Percentiles rank a stretch among this genome's conserved stretches.
phyloP scores from a whole-genome alignment of 176 grass and related monocot species.

The Carex parvula region DNA sequence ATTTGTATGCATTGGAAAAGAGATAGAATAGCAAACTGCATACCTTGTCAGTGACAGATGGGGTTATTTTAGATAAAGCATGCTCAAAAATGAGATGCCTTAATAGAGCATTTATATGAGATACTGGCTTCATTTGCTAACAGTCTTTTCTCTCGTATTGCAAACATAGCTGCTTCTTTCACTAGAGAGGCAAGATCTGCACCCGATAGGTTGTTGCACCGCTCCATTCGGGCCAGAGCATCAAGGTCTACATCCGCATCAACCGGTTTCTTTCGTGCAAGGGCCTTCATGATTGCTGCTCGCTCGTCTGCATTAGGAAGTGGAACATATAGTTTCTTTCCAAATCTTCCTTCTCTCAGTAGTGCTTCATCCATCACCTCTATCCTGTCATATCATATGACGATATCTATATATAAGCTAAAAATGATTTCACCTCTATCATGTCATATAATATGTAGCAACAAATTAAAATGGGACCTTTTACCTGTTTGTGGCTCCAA shows the following conservation, averaged over 20 bases:
- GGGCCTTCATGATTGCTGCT: slow-evolving; percentile 61
- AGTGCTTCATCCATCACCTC: slow-evolving; percentile 83
- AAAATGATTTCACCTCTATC: slow-evolving; percentile 56
- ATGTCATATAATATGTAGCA: slow-evolving; percentile 14
- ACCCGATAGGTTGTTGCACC: slow-evolving; percentile 61
- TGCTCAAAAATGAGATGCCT: slow-evolving; percentile 51
- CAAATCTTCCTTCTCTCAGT: slow-evolving; percentile 65
- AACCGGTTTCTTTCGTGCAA: slow-evolving; percentile 46
- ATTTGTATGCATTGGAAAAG: too few species aligned
- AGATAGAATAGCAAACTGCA: too few species aligned
- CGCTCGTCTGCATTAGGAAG: slow-evolving; percentile 55
- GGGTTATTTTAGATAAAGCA: slow-evolving; percentile 50
- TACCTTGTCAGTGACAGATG: slow-evolving; percentile 66
- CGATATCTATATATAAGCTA: background rate
- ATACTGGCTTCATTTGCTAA: slow-evolving; percentile 28
- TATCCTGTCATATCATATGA: slow-evolving; percentile 31
- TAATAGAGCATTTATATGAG: slow-evolving; percentile 32
- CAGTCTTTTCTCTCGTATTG: slow-evolving; percentile 47
- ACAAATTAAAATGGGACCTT: background rate
- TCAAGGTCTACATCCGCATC: slow-evolving; percentile 45
- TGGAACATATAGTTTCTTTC: slow-evolving; percentile 68
- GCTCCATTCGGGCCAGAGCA: slow-evolving; percentile 39
- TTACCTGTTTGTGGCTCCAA: slow-evolving; percentile 95
- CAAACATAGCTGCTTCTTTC: slow-evolving; percentile 56
- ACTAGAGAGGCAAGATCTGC: slow-evolving; percentile 68